Evolutionary conservation across 2,329 filamentous ascomycete species (phyloP).

Genomic region (Cytospora leucostoma): DNA sequence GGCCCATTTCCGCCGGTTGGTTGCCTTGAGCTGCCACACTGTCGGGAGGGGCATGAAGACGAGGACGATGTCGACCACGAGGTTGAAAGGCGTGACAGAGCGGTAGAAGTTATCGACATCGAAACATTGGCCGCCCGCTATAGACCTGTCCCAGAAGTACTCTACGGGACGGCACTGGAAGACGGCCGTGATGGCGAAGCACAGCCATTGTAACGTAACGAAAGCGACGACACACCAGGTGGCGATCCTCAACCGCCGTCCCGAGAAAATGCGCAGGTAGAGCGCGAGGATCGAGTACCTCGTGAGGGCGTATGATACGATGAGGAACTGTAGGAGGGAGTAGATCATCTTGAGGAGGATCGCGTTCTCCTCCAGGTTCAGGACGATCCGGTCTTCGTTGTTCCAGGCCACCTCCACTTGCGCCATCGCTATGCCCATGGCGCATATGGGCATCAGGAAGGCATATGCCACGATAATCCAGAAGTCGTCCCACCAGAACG

Average conservation of each 20-base stretch:
- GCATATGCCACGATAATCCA: conserved; percentile 23
- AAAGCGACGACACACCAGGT: conserved; percentile 17
- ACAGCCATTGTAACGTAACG: conserved; percentile 22
- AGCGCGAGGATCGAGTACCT: conserved; percentile 25
- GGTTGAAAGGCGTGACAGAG: conserved; percentile 24
- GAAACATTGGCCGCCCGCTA: conserved; percentile 13
- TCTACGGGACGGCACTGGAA: conserved; percentile 20
- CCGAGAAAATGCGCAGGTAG: conserved; percentile 24
- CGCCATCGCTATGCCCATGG: conserved; percentile 18
- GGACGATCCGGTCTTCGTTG: conserved; percentile 22
- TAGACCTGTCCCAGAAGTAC: conserved; percentile 19
- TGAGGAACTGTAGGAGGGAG: conserved; percentile 14
- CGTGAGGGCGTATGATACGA: conserved; percentile 23
- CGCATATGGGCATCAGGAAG: conserved; percentile 24
- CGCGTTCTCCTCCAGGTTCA: conserved; percentile 19
- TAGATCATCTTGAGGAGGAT: conserved; percentile 24
- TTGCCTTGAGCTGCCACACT: conserved; percentile 22
- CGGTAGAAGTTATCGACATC: conserved; percentile 23
- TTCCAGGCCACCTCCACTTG: conserved; percentile 17
- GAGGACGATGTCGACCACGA: conserved; percentile 11
- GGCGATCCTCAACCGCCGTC: conserved; percentile 1
- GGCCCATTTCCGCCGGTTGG: conserved; percentile 19
- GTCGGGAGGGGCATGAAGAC: conserved; percentile 23
- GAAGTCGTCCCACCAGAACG: conserved; percentile 27
- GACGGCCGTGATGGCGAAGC: conserved; percentile 5